phyloP scores from a whole-genome alignment of 164 flowering plant species.

The Kingdonia uniflora region DNA sequence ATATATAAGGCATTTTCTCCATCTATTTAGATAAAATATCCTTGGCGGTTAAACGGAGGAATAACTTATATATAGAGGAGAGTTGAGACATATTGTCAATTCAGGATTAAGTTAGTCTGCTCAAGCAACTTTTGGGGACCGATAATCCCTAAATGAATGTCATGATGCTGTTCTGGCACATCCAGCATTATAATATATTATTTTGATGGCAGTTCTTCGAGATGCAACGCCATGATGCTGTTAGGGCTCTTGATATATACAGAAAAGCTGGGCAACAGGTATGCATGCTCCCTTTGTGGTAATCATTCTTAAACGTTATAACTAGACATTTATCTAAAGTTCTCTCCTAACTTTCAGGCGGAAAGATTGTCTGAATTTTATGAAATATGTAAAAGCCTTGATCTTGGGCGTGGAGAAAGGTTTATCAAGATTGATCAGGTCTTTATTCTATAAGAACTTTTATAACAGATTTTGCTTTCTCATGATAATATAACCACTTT shows the following conservation, averaged over 20 bases:
- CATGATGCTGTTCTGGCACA: background rate
- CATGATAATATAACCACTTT: background rate
- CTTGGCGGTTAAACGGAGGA: too few relatives aligned
- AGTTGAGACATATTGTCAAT: background rate
- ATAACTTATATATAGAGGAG: background rate
- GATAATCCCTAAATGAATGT: background rate
- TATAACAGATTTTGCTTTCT: background rate
- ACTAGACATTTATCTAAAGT: background rate
- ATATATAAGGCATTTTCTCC: background rate
- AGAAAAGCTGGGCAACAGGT: slow-evolving; percentile 87
- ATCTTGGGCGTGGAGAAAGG: slow-evolving; percentile 85
- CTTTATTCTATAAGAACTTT: slow-evolving; percentile 4
- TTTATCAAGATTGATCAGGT: slow-evolving; percentile 97
- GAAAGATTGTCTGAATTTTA: slow-evolving; percentile 86
- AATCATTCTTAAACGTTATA: background rate
- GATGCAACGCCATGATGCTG: slow-evolving; percentile 91
- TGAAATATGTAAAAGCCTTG: slow-evolving; percentile 83
- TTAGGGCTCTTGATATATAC: slow-evolving; percentile 79
- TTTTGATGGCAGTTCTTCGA: slow-evolving; percentile 77
- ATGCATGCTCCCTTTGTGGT: slow-evolving; percentile 1
- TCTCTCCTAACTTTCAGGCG: slow-evolving; percentile 39
- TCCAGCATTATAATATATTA: background rate
- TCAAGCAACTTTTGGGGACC: too few relatives aligned
- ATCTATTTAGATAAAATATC: too few relatives aligned
- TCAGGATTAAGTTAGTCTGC: too few relatives aligned